Evolutionary conservation across 257 asterid species (phyloP).

Genomic region (Capsicum rhomboideum): DNA sequence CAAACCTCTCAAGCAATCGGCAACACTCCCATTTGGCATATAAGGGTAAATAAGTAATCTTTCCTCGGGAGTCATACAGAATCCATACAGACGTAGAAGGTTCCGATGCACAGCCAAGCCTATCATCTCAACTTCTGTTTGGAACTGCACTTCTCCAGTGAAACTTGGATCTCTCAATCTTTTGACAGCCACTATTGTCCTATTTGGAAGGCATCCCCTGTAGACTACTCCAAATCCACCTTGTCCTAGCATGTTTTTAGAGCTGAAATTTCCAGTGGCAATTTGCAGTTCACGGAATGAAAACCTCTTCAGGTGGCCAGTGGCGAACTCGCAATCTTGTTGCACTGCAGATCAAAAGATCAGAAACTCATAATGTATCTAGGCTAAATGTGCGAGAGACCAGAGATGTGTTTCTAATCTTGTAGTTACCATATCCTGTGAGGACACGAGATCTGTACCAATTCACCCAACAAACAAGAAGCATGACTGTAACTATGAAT

Average conservation of each 20-base stretch:
- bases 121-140: slow-evolving; percentile 95
- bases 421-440: slow-evolving; percentile 54
- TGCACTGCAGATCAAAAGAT: slow-evolving; percentile 44
- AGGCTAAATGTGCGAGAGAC: not conserved
- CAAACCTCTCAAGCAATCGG: slow-evolving; percentile 83
- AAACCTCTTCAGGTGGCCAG: slow-evolving; percentile 64
- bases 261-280: slow-evolving; percentile 78
- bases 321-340: slow-evolving; percentile 62
- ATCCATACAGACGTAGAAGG: slow-evolving; percentile 76
- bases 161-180: slow-evolving; percentile 72
- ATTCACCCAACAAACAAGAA: slow-evolving; percentile 63
- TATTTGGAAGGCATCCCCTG: slow-evolving; percentile 67
- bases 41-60: slow-evolving; percentile 83
- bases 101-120: slow-evolving; percentile 91
- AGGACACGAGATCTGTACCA: slow-evolving; percentile 56
- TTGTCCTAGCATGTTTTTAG: slow-evolving; percentile 72
- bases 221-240: slow-evolving; percentile 95
- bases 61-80: slow-evolving; percentile 82
- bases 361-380: slow-evolving; percentile 4
- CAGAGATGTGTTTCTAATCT: not conserved
- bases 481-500: slow-evolving; percentile 31
- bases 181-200: slow-evolving; percentile 71
- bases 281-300: slow-evolving; percentile 69
- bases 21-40: slow-evolving; percentile 94
- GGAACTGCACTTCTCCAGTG: slow-evolving; percentile 91